A percentile compares a stretch with the other conserved stretches of the same genome.
phyloP scores from a whole-genome alignment of 768 basidiomycete genomes.

The Boletellus emodensis region DNA sequence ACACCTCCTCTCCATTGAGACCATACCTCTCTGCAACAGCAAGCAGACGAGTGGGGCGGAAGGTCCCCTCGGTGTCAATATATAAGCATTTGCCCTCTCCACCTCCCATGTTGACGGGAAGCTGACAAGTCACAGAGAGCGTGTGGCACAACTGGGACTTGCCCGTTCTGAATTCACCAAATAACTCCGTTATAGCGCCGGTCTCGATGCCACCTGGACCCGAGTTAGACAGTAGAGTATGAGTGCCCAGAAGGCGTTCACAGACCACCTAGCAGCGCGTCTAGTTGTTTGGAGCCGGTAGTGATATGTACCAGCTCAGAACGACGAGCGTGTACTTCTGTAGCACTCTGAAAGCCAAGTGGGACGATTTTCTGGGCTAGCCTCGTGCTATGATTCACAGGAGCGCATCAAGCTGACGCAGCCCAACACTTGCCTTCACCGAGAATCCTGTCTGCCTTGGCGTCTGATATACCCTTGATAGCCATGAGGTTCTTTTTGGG shows the following conservation, averaged over 20 bases:
- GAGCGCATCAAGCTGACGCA: neutral
- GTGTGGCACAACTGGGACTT: slow-evolving; percentile 99
- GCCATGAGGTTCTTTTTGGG: slow-evolving; percentile 88
- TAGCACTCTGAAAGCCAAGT: slow-evolving; percentile 96
- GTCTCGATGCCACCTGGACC: slow-evolving; percentile 89
- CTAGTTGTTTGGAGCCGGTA: slow-evolving; percentile 93
- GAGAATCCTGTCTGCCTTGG: slow-evolving; percentile 96
- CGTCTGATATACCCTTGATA: slow-evolving; percentile 96
- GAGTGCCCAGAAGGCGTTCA: slow-evolving; percentile 5
- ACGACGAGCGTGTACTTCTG: slow-evolving; percentile 92
- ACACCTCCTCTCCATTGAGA: slow-evolving; percentile 95
- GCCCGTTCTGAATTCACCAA: slow-evolving; percentile 97
- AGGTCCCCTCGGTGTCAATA: slow-evolving; percentile 99
- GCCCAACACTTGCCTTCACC: slow-evolving; percentile 62
- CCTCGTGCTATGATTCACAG: slow-evolving; percentile 8
- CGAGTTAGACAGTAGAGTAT: slow-evolving; percentile 10
- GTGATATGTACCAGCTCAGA: slow-evolving; percentile 96
- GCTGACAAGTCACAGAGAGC: slow-evolving; percentile 95
- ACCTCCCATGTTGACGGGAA: slow-evolving; percentile 96
- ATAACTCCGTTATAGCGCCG: slow-evolving; percentile 95
- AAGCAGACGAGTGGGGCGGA: slow-evolving; percentile 91
- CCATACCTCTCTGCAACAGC: slow-evolving; percentile 95
- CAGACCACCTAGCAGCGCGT: slow-evolving; percentile 88
- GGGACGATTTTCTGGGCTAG: slow-evolving; percentile 94
- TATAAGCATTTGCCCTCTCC: slow-evolving; percentile 99